phyloP scores from a whole-genome alignment of 1,284 basidiomycete species.

The Cryptococcus sp. region DNA sequence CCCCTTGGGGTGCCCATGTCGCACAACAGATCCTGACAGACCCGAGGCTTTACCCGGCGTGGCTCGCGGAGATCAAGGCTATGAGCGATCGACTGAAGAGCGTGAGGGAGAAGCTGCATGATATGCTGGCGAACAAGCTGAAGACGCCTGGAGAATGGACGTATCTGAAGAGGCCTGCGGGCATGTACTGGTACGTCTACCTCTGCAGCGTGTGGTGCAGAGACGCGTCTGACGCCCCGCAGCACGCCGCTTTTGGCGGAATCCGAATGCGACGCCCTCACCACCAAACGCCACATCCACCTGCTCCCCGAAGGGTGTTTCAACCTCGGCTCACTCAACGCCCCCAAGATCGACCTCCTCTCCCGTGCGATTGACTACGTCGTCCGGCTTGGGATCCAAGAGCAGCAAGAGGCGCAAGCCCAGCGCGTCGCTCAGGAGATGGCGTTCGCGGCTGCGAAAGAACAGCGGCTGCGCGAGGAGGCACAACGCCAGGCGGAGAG shows the following conservation, averaged over 20 bases:
- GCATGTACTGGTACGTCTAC: conserved; percentile 45
- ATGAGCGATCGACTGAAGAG: conserved; percentile 90
- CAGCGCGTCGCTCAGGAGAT: conserved; percentile 39
- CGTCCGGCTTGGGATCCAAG: conserved; percentile 39
- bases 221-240: not conserved
- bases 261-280: conserved; percentile 35
- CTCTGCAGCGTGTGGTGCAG: not conserved
- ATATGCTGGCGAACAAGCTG: conserved; percentile 68
- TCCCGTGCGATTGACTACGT: conserved; percentile 43
- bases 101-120: conserved; percentile 78
- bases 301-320: conserved; percentile 46
- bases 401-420: conserved; percentile 39
- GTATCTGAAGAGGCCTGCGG: conserved; percentile 65
- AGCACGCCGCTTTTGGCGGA: conserved; percentile 41
- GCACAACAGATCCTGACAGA: conserved; percentile 44
- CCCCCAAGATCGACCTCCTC: conserved; percentile 42
- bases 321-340: conserved; percentile 47
- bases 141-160: conserved; percentile 91
- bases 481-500: conserved; percentile 32
- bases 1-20: conserved; percentile 46
- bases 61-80: conserved; percentile 80
- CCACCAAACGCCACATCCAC: conserved; percentile 41
- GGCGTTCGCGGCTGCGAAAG: conserved; percentile 39
- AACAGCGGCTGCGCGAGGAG: conserved; percentile 39
- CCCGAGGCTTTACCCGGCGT: conserved; percentile 55